Percentiles rank a stretch among this genome's conserved stretches.
These are phyloP conservation scores for Ascochyta viciae-villosae DNA, from an alignment of 2,329 filamentous ascomycete genomes.

Conservation along the genomic window DNA sequence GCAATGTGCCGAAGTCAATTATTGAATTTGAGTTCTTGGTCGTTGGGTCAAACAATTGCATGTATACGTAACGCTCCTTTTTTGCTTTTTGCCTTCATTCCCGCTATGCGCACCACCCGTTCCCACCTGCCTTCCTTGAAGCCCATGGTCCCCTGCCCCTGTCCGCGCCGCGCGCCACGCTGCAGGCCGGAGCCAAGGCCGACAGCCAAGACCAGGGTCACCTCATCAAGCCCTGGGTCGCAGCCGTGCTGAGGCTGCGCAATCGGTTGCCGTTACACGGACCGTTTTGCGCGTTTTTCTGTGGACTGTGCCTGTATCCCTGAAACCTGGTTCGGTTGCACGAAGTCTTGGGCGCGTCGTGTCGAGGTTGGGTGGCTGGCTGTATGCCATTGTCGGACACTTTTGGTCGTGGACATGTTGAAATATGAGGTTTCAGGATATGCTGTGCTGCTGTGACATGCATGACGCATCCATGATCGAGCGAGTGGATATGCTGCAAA, in stretches of 20 bases:
- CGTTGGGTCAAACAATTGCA: too few relatives aligned
- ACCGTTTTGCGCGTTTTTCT: neutral
- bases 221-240: neutral
- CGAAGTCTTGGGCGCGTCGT: neutral
- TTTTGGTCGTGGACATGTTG: neutral
- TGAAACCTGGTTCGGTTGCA: conserved; percentile 1
- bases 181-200: neutral
- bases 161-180: neutral
- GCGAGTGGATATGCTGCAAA: neutral
- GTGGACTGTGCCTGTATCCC: neutral
- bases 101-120: too few relatives aligned
- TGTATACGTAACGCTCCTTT: too few relatives aligned
- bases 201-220: conserved; percentile 1
- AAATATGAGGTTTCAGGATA: conserved; percentile 1
- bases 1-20: too few relatives aligned
- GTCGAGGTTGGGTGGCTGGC: neutral
- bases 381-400: neutral
- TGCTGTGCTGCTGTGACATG: neutral
- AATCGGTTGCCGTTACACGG: neutral
- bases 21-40: too few relatives aligned
- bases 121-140: too few relatives aligned
- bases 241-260: neutral
- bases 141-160: too few relatives aligned
- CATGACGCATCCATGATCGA: neutral
- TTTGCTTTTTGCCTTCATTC: too few relatives aligned